Base-by-base conservation (phyloP, 371 early-diverging fungal species). In the Haplosporangium sp. region DNA sequence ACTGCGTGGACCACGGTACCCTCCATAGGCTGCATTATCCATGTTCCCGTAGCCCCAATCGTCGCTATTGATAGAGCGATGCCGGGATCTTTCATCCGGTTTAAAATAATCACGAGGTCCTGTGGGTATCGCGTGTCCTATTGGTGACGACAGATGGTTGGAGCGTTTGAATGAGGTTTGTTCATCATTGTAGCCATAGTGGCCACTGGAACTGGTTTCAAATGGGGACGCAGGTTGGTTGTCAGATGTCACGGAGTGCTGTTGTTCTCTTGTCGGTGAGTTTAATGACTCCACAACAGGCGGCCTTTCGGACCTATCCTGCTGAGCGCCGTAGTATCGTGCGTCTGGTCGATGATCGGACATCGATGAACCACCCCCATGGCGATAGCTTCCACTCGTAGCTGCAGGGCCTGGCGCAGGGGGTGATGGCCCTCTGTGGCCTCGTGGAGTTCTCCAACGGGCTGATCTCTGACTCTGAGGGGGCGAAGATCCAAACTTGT, bases 1-100 rank as follows among this genome's bases (percentile, higher is more conserved):
- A 1, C 75, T 70, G 23, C 76, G 70, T 7, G 62, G 59, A 7
- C 76, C 71, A 23, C 76, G 70, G 55, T 76, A 70, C 41, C 76
- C 67, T 16, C 76, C 71, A 47, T 70, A 70, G n/a, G 20, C 38
- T 16, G 53, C 63, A n/a, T 55, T 36, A 3, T 76, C 76, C 55
- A 76, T 55, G 36, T 46, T 59, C 29, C 74, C 61, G 56, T 67
- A 67, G 23, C 68, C 55, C 64, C 74, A 62, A n/a, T 67, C 68
- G 36, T 67, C 74, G 16, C 73, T 61, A n/a, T 72, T 72, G 62
- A 66, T 59, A 6, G 73, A 72, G 21, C 74, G 59, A 46, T 74
- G 69, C 10, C 75, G 75, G 10, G 47, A 23, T 11, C 75, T 60
- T 29, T 74, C 75, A 8, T 74, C 75, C n/a, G 59, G 13, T 21